Evolutionary conservation across 352 stramenopile species (phyloP).

Genomic region (Lagenidium sp.): DNA sequence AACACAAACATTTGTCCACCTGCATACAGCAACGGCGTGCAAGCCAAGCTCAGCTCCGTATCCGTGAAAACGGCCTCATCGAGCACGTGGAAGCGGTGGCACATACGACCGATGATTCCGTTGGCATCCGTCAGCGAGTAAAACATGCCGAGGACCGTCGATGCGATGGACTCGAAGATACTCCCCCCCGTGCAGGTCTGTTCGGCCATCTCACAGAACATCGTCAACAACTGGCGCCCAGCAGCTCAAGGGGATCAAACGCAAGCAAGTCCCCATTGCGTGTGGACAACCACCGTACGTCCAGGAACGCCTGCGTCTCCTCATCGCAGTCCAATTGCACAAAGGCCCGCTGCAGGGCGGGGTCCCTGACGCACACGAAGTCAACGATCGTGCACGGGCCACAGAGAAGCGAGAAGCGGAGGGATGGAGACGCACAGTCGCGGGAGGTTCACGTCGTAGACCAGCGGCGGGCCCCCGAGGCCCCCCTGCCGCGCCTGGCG

Average conservation of each 20-base stretch:
- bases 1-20: conserved; percentile 86
- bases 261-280: too few relatives aligned
- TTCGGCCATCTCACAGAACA: too few relatives aligned
- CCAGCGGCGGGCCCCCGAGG: conserved; percentile 39
- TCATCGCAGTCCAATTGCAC: conserved; percentile 66
- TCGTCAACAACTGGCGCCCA: too few relatives aligned
- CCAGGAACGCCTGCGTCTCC: conserved; percentile 62
- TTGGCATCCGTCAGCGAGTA: conserved; percentile 81
- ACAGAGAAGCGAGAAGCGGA: too few relatives aligned
- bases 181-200: conserved; percentile 71
- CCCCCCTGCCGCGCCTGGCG: conserved; percentile 36
- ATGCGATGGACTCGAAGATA: conserved; percentile 54
- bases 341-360: conserved; percentile 47
- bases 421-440: conserved; percentile 27
- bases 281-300: conserved; percentile 23
- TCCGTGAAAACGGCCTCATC: not conserved
- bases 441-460: conserved; percentile 45
- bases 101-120: conserved; percentile 73
- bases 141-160: conserved; percentile 62
- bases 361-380: conserved; percentile 24
- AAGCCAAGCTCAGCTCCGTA: not conserved
- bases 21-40: conserved; percentile 6
- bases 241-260: too few relatives aligned
- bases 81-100: not conserved
- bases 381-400: not conserved